phyloP scores from a whole-genome alignment of 352 stramenopile genomes.

The Lagenidium giganteum region DNA sequence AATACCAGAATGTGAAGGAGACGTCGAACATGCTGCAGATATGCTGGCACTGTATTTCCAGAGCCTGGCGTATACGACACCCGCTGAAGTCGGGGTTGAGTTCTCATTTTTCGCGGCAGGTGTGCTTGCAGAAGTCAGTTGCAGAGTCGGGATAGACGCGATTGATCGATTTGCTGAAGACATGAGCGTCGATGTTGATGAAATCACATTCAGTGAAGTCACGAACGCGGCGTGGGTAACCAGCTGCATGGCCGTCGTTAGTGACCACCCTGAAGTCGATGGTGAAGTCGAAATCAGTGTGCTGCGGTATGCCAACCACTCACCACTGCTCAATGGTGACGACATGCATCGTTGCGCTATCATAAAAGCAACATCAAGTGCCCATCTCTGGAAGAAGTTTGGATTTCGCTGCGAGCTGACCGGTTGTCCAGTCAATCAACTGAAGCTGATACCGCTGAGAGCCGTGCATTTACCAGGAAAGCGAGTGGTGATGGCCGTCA shows the following conservation, averaged over 20 bases:
- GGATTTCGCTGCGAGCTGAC: conserved; percentile 35
- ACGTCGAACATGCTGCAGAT: conserved; percentile 45
- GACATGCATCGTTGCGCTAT: conserved; percentile 58
- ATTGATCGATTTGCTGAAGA: conserved; percentile 60
- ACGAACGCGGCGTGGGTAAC: conserved; percentile 23
- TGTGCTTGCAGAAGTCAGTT: conserved; percentile 30
- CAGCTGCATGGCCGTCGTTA: conserved; percentile 42
- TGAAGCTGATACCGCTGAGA: background rate
- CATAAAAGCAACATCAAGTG: conserved; percentile 28
- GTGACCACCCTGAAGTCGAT: conserved; percentile 2
- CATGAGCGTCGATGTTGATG: conserved; percentile 22
- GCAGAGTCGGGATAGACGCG: conserved; percentile 27
- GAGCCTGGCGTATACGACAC: conserved; percentile 52
- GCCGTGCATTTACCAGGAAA: background rate
- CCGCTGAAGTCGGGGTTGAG: conserved; percentile 42
- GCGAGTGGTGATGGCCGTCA: no score
- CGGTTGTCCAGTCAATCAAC: no score
- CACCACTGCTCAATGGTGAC: conserved; percentile 52
- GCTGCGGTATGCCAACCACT: conserved; percentile 70
- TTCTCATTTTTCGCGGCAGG: conserved; percentile 49
- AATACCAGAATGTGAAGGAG: conserved; percentile 14
- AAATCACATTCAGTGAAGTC: conserved; percentile 39
- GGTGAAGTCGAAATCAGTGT: conserved; percentile 48
- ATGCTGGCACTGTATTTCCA: conserved; percentile 64
- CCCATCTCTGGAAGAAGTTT: conserved; percentile 50